phyloP scores from a whole-genome alignment of 495 filamentous ascomycete genomes.

The Chlorociboria aeruginascens region DNA sequence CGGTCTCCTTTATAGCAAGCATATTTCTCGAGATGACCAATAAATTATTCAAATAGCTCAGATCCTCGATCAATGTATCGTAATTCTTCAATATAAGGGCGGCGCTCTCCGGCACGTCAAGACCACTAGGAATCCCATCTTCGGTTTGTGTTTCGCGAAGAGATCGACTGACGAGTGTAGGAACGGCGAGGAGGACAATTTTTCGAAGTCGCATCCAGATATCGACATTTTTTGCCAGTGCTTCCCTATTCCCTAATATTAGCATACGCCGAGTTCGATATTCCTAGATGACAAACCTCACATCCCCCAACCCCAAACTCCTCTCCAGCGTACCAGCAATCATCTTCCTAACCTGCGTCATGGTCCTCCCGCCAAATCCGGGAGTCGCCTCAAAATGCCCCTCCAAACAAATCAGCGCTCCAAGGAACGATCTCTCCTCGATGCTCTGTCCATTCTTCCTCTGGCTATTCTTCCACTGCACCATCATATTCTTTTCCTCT shows the following conservation, averaged over 20 bases:
- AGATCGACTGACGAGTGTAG: constrained; percentile 49
- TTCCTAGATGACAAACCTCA: constrained; percentile 27
- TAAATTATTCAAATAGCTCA: constrained; percentile 74
- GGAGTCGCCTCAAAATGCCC: constrained; percentile 30
- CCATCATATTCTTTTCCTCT: constrained; percentile 7
- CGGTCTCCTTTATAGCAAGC: constrained; percentile 66
- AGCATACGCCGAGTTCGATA: neutral
- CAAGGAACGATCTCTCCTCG: constrained; percentile 43
- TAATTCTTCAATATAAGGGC: constrained; percentile 73
- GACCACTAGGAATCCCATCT: constrained; percentile 13
- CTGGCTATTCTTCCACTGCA: constrained; percentile 7
- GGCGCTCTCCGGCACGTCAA: constrained; percentile 45
- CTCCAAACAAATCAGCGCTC: constrained; percentile 40
- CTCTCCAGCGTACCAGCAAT: constrained; percentile 36
- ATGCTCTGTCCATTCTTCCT: constrained; percentile 19
- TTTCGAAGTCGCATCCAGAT: constrained; percentile 60
- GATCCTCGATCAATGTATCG: constrained; percentile 60
- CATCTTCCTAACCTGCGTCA: constrained; percentile 34
- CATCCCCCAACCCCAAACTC: constrained; percentile 42
- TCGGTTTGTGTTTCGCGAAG: constrained; percentile 30
- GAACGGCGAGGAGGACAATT: constrained; percentile 47
- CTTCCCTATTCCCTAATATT: constrained; percentile 28
- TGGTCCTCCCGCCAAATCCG: constrained; percentile 29
- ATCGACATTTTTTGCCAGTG: constrained; percentile 43
- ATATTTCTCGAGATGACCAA: constrained; percentile 78